Conservation (phyloP, 2,329 filamentous ascomycete species). For the Alternaria triticina region DNA sequence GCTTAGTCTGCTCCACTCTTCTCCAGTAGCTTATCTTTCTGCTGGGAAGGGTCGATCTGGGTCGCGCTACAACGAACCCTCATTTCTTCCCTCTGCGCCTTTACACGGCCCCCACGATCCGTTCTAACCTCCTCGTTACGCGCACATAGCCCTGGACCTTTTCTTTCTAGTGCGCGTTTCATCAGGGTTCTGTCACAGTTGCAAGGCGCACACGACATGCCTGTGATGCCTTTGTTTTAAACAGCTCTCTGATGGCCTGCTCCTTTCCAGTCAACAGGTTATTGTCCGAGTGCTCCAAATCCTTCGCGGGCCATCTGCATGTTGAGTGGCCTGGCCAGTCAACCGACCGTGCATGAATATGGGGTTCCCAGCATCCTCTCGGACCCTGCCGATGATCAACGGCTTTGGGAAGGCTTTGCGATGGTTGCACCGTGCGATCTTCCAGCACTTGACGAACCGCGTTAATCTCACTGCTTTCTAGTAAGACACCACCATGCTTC, state of each 20-base stretch:
- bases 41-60: conserved; percentile 19
- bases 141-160: neutral
- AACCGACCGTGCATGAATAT: conserved; percentile 7
- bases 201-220: neutral
- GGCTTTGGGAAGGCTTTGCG: conserved; percentile 18
- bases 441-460: conserved; percentile 6
- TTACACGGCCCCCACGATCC: conserved; percentile 14
- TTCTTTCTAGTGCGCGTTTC: conserved; percentile 5
- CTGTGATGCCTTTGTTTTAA: neutral
- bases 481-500: neutral
- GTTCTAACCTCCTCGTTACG: conserved; percentile 7
- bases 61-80: conserved; percentile 20
- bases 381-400: conserved; percentile 14
- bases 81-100: conserved; percentile 17
- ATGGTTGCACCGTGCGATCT: neutral
- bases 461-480: neutral
- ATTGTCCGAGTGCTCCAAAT: neutral
- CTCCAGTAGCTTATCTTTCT: conserved; percentile 22
- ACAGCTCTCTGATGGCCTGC: neutral
- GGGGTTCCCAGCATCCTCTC: conserved; percentile 5
- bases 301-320: neutral
- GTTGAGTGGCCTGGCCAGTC: neutral
- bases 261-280: neutral
- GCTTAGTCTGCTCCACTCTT: conserved; percentile 14
- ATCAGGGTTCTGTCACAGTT: neutral